A percentile compares a stretch with the other conserved stretches of the same genome.
phyloP scores from a whole-genome alignment of 202 grass and related monocot genomes.

The Musa balbisiana region DNA sequence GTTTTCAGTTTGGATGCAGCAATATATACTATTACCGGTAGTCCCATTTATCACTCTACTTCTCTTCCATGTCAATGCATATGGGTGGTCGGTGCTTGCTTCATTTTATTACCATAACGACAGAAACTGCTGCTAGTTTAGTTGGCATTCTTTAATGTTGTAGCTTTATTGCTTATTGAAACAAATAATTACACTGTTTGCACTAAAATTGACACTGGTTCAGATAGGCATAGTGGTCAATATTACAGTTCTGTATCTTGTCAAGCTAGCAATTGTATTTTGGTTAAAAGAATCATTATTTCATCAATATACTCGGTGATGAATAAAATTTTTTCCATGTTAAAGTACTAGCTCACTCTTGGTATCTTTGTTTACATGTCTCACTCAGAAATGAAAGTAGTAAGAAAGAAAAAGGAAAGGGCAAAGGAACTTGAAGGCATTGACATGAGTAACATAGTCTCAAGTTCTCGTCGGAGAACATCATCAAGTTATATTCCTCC shows the following conservation, averaged over 20 bases:
- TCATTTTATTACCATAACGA: too few relatives aligned
- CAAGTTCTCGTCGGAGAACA: slow-evolving; percentile 70
- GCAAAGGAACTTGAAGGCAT: slow-evolving; percentile 96
- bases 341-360: background rate
- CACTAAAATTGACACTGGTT: background rate
- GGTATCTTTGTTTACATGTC: slow-evolving; percentile 16
- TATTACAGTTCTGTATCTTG: too few relatives aligned
- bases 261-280: background rate
- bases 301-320: background rate
- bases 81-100: too few relatives aligned
- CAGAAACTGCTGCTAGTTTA: too few relatives aligned
- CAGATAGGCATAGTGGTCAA: too few relatives aligned
- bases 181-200: background rate
- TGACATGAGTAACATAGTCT: slow-evolving; percentile 90
- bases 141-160: too few relatives aligned
- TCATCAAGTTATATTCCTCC: slow-evolving; percentile 65
- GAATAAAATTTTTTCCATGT: background rate
- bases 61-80: too few relatives aligned
- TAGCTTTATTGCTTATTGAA: too few relatives aligned
- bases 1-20: too few relatives aligned
- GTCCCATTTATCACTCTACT: too few relatives aligned
- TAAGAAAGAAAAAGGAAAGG: slow-evolving; percentile 90
- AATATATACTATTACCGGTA: too few relatives aligned
- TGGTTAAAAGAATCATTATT: background rate
- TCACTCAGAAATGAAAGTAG: slow-evolving; percentile 72